phyloP scores from a whole-genome alignment of 768 basidiomycete species.

The Pholiota conissans region DNA sequence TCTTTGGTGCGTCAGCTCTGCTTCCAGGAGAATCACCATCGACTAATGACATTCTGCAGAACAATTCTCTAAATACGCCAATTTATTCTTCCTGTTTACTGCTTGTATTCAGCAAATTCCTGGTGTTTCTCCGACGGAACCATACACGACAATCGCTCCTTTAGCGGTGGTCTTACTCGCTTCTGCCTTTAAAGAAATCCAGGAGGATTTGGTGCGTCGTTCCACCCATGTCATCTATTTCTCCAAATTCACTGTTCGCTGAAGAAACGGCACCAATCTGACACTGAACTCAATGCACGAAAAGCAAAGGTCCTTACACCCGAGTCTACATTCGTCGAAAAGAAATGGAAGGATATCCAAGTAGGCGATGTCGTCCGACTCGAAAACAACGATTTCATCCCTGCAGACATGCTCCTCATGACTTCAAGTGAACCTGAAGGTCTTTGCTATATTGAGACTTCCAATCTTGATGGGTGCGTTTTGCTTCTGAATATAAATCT shows the following conservation, averaged over 20 bases:
- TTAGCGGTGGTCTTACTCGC: constrained; percentile 86
- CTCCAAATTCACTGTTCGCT: constrained; percentile 1
- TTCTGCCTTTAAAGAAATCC: constrained; percentile 92
- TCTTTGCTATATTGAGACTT: constrained; percentile 96
- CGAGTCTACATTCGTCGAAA: constrained; percentile 63
- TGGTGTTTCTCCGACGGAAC: constrained; percentile 93
- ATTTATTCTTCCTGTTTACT: constrained; percentile 98
- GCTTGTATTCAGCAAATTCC: constrained; percentile 98
- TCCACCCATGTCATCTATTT: not conserved
- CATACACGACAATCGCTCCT: constrained; percentile 92
- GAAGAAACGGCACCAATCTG: constrained; percentile 96
- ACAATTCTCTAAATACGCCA: constrained; percentile 99
- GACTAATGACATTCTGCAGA: constrained; percentile 47
- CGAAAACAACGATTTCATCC: constrained; percentile 92
- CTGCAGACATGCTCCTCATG: constrained; percentile 88
- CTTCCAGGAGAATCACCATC: not conserved
- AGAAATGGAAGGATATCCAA: constrained; percentile 85
- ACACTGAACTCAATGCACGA: constrained; percentile 87
- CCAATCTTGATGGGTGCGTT: constrained; percentile 91
- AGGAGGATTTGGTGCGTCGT: constrained; percentile 84
- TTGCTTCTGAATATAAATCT: not conserved
- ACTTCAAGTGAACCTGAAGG: constrained; percentile 96
- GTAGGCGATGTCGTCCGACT: constrained; percentile 93
- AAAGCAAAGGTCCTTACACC: constrained; percentile 70
- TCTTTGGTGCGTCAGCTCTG: constrained; percentile 63